Evolutionary conservation across 371 early-diverging fungal genomes (phyloP).

Genomic region (Lichtheimia ramosa): DNA sequence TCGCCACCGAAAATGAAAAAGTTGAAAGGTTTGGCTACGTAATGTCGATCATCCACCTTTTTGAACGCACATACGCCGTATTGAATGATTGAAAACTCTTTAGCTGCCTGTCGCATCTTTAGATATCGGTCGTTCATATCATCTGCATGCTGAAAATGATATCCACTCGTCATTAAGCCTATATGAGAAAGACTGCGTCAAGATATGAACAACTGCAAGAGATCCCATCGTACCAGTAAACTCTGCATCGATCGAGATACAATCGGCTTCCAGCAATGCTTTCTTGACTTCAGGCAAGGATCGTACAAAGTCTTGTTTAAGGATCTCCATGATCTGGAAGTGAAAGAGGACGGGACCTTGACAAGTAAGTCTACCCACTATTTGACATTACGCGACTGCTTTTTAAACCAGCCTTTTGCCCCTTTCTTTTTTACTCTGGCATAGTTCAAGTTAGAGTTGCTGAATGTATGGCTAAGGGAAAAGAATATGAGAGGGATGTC

Average conservation of each 20-base stretch:
- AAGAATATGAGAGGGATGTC: no score
- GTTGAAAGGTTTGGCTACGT: constrained; percentile 80
- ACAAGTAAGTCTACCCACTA: no score
- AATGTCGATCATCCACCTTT: constrained; percentile 49
- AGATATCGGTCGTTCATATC: constrained; percentile 58
- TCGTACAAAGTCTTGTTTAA: constrained; percentile 59
- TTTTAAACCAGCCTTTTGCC: no score
- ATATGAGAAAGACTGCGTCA: not conserved
- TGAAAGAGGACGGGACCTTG: no score
- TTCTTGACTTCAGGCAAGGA: constrained; percentile 56
- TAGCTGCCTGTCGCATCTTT: constrained; percentile 53
- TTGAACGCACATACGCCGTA: constrained; percentile 80
- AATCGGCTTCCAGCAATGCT: constrained; percentile 70
- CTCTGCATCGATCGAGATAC: constrained; percentile 84
- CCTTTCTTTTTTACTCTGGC: no score
- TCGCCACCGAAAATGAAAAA: constrained; percentile 80
- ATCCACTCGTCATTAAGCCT: constrained; percentile 29
- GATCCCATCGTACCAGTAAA: constrained; percentile 63
- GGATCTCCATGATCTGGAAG: constrained; percentile 68
- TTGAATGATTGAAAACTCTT: constrained; percentile 68
- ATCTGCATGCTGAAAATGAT: constrained; percentile 31
- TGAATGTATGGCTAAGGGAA: no score
- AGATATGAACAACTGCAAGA: not conserved
- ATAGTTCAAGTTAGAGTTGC: no score
- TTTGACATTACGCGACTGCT: no score